Evolutionary conservation across 306 rosid species (phyloP).

Genomic region (Acacia melanoxylon): DNA sequence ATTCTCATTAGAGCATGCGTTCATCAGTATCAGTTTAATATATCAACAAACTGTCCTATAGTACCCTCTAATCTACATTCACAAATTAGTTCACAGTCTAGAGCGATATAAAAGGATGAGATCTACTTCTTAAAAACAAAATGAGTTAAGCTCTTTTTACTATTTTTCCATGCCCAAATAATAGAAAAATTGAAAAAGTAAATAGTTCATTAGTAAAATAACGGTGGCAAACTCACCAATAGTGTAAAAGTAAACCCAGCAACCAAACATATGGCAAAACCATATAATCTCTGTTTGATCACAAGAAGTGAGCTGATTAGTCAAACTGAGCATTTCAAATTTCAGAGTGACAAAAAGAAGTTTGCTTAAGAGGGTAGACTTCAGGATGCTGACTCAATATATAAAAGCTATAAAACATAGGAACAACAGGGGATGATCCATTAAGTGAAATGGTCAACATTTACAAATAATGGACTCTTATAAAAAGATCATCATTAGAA

Average conservation of each 20-base stretch:
- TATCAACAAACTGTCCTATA: not conserved
- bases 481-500: too few species aligned
- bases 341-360: not conserved
- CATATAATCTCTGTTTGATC: conserved; percentile 67
- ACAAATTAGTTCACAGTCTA: not conserved
- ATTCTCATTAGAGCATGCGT: not conserved
- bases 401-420: not conserved
- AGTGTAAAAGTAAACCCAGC: conserved; percentile 81
- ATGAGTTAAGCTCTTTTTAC: not conserved
- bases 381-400: conserved; percentile 4
- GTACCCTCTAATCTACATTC: not conserved
- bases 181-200: conserved; percentile 1
- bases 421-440: conserved; percentile 6
- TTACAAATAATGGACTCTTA: not conserved
- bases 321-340: conserved; percentile 17
- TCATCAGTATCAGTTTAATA: not conserved
- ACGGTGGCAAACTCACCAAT: conserved; percentile 54
- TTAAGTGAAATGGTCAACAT: not conserved
- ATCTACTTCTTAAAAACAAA: not conserved
- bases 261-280: conserved; percentile 82
- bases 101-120: not conserved
- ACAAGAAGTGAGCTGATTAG: conserved; percentile 32
- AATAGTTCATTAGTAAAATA: not conserved
- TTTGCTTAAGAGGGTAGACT: conserved; percentile 14
- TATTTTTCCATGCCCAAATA: conserved; percentile 12